phyloP scores from a whole-genome alignment of 2,329 filamentous ascomycete genomes.

The Stachybotrys elegans region DNA sequence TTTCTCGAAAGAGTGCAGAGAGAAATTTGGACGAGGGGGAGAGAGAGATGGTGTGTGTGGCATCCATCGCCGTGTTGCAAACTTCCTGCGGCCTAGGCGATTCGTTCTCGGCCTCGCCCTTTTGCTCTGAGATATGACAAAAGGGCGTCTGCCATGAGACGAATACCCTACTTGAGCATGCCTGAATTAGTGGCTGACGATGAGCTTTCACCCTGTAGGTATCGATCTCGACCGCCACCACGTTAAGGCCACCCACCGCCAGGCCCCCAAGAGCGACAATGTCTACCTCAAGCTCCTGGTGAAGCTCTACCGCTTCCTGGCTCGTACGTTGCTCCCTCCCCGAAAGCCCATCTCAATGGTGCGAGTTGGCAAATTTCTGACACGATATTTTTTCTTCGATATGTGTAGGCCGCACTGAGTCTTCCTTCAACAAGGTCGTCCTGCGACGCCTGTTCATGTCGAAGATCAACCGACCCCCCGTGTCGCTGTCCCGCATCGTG shows the following conservation, averaged over 20 bases:
- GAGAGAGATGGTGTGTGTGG: neutral
- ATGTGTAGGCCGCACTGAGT: constrained; percentile 87
- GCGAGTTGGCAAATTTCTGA: no score
- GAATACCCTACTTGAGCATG: constrained; percentile 51
- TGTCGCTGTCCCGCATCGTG: constrained; percentile 88
- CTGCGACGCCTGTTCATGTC: constrained; percentile 98
- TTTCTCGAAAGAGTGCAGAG: neutral
- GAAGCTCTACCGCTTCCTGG: constrained; percentile 96
- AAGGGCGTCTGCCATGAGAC: constrained; percentile 10
- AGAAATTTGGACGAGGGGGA: neutral
- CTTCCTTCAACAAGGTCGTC: constrained; percentile 97
- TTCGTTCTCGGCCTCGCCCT: constrained; percentile 8
- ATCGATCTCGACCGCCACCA: constrained; percentile 69
- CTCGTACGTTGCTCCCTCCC: constrained; percentile 60
- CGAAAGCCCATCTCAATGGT: neutral
- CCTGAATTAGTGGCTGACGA: constrained; percentile 59
- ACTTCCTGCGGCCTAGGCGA: constrained; percentile 8
- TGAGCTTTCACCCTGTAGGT: constrained; percentile 50
- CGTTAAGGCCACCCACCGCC: constrained; percentile 72
- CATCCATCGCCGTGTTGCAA: neutral
- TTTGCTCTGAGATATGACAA: constrained; percentile 20
- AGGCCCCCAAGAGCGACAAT: constrained; percentile 97
- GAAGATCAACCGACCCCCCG: constrained; percentile 93
- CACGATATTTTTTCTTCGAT: no score
- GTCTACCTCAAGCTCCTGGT: constrained; percentile 95